phyloP scores from a whole-genome alignment of 192 early-diverging fungal species.

The Podila verticillata region DNA sequence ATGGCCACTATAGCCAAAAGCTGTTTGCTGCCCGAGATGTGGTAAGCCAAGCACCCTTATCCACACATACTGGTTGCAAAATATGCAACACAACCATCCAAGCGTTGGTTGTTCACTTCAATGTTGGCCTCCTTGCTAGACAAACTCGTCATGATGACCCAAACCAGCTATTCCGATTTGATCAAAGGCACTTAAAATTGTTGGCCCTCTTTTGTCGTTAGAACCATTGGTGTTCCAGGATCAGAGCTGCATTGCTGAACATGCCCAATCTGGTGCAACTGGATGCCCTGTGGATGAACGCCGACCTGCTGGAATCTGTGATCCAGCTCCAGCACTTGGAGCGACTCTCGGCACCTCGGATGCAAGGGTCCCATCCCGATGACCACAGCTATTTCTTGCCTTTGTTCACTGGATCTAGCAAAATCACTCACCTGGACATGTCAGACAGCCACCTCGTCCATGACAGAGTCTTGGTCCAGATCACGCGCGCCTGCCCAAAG shows the following conservation, averaged over 20 bases:
- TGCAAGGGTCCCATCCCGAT: conserved; percentile 35
- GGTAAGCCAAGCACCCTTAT: conserved; percentile 2
- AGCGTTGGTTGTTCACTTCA: background rate
- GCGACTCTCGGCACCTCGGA: conserved; percentile 18
- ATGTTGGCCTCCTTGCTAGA: background rate
- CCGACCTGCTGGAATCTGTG: conserved; percentile 26
- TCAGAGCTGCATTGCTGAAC: background rate
- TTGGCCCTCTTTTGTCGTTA: background rate
- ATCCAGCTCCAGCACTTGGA: conserved; percentile 32
- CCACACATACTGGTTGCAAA: too few species aligned
- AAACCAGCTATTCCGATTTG: too few species aligned
- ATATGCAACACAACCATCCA: too few species aligned
- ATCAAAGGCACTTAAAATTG: background rate
- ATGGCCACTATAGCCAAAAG: conserved; percentile 11
- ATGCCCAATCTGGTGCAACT: conserved; percentile 29
- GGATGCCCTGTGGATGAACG: conserved; percentile 32
- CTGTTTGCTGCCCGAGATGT: conserved; percentile 9
- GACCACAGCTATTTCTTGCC: conserved; percentile 22
- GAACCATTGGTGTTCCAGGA: conserved; percentile 33
- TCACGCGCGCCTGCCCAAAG: conserved; percentile 11
- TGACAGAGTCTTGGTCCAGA: conserved; percentile 17
- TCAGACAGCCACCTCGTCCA: conserved; percentile 19
- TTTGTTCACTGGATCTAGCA: conserved; percentile 16
- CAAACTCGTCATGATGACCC: background rate
- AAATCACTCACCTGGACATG: conserved; percentile 20